Evolutionary conservation across 805 yeast genomes (phyloP).

Genomic region (Suhomyces kilbournensis): DNA sequence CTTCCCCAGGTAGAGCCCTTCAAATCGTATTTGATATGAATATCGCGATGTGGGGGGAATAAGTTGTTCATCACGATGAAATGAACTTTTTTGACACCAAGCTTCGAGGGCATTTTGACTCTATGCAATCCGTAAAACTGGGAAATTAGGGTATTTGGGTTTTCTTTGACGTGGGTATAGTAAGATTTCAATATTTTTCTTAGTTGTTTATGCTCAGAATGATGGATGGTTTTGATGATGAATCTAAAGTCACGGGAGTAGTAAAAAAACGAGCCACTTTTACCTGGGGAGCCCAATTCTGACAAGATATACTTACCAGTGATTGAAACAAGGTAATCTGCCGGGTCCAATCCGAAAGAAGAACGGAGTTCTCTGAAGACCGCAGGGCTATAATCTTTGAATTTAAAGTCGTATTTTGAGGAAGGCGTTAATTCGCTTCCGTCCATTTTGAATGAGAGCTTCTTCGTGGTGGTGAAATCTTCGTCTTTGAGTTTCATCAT

Average conservation of each 20-base stretch:
- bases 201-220: conserved; percentile 83
- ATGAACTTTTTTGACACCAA: conserved; percentile 70
- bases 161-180: conserved; percentile 71
- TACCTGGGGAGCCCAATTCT: conserved; percentile 94
- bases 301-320: conserved; percentile 91
- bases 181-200: conserved; percentile 72
- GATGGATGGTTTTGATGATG: conserved; percentile 94
- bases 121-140: conserved; percentile 96
- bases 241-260: conserved; percentile 90
- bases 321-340: conserved; percentile 87
- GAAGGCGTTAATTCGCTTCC: conserved; percentile 92
- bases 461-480: conserved; percentile 72
- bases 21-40: conserved; percentile 82
- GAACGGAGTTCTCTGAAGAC: conserved; percentile 84
- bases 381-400: conserved; percentile 93
- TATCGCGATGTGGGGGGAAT: conserved; percentile 89
- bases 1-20: conserved; percentile 93
- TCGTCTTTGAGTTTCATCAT: conserved; percentile 67
- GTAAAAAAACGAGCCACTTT: conserved; percentile 94
- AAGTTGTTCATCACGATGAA: conserved; percentile 95
- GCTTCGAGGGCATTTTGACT: conserved; percentile 69
- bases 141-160: conserved; percentile 87
- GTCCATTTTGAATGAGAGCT: conserved; percentile 79
- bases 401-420: conserved; percentile 91
- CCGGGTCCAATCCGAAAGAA: conserved; percentile 86